These are phyloP conservation scores for Cytospora schulzeri DNA, from an alignment of 2,329 filamentous ascomycete species.

Conservation along the genomic window DNA sequence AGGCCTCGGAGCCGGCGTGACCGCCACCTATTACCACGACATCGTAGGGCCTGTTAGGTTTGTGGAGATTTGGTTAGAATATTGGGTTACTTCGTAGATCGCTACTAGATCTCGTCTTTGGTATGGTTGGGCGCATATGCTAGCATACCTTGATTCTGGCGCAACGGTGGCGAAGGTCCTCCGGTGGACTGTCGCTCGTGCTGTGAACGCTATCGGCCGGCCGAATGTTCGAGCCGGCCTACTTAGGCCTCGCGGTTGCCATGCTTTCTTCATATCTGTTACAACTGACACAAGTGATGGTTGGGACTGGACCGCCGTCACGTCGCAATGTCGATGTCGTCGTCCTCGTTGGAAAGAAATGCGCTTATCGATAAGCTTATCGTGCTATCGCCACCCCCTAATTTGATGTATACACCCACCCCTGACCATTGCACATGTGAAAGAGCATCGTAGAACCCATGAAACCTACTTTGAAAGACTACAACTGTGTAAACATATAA, in stretches of 20 bases:
- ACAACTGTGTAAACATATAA: no score
- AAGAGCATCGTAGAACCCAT: no score
- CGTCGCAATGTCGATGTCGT: not conserved
- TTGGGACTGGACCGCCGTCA: not conserved
- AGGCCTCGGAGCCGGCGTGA: slow-evolving; percentile 93
- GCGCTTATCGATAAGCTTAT: slow-evolving; percentile 18
- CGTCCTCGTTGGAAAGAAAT: not conserved
- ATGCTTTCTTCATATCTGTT: slow-evolving; percentile 37
- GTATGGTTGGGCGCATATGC: not conserved
- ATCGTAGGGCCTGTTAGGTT: slow-evolving; percentile 69
- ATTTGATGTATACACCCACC: not conserved
- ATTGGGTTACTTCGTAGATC: not conserved
- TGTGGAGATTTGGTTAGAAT: not conserved
- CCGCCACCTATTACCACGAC: slow-evolving; percentile 95
- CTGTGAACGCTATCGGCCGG: slow-evolving; percentile 15
- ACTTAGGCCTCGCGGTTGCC: slow-evolving; percentile 35
- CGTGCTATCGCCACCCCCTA: not conserved
- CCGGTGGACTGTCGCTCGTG: slow-evolving; percentile 24
- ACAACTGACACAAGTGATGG: slow-evolving; percentile 6
- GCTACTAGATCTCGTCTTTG: no score
- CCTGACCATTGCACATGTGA: no score
- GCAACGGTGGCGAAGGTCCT: slow-evolving; percentile 38
- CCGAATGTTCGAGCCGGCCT: slow-evolving; percentile 31
- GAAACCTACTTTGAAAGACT: no score
- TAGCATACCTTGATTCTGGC: slow-evolving; percentile 35